Base-by-base conservation (phyloP, 805 yeast species). In the Huiozyma naganishii region DNA sequence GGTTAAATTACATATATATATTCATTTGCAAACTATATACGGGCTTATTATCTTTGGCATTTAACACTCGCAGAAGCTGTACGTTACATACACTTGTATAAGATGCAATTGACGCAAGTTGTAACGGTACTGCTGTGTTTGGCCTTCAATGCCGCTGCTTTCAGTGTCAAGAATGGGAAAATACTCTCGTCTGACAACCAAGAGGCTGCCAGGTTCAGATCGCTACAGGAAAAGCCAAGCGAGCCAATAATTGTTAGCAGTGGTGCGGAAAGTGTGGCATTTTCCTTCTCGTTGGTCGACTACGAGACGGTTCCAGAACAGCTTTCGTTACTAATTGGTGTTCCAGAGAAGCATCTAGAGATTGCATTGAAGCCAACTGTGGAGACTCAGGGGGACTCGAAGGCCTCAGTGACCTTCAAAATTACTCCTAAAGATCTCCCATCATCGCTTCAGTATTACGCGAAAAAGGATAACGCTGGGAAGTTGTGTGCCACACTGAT, bases 251-350 rank as follows among this genome's bases (percentile, higher is more conserved):
- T 32, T 32, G n/a, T 32, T 32, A n/a, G 4, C 10, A 10, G n/a
- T 4, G n/a, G n/a, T 32, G n/a, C 10, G 34, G 57, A 55, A 9
- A 35, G 43, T 2, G 6, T 58, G 28, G 53, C 53, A 39, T 44
- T 57, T 32, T 48, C 41, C 23, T 54, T 57, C 29, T 49, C 52
- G 10, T 44, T 58, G 23, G 42, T 5, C 6, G 39, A 36, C 7
- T 41, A 32, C 13, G n/a, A 44, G 5, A 30, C 46, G 6, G 27
- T 29, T 3, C 58, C 58, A n/a, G 45, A 50, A n/a, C 58, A 55
- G 41, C 48, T 53, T 13, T 35, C 47, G n/a, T 32, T 61, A 30
- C 45, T 60, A 29, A 35, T 60, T 17, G 64, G 64, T 11, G 39
- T 50, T 32, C 54, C 57, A n/a, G 51, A 46, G 7, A 45, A 37